These are phyloP conservation scores for Phytophthora crassamura DNA, from an alignment of 352 stramenopile genomes.

Conservation along the genomic window DNA sequence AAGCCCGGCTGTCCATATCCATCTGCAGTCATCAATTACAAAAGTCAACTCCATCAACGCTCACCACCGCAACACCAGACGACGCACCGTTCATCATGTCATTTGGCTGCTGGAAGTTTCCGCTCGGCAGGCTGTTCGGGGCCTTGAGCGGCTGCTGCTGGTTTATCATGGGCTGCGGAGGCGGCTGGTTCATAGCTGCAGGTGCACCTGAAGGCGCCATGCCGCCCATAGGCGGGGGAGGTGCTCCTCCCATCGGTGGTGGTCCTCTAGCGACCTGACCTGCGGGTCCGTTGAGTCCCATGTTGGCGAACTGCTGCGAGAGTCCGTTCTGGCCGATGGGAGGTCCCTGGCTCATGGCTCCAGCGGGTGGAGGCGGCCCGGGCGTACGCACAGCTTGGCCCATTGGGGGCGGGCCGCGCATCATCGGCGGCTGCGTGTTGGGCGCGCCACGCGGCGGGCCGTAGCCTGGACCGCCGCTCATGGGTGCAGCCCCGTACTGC, in stretches of 20 bases:
- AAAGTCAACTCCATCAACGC: constrained; percentile 8
- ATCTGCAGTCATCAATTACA: constrained; percentile 39
- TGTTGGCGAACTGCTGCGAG: constrained; percentile 70
- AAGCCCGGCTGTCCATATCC: constrained; percentile 55
- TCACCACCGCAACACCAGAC: constrained; percentile 4
- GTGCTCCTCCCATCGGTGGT: constrained; percentile 37
- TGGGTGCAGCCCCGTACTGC: constrained; percentile 32
- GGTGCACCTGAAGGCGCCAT: constrained; percentile 29
- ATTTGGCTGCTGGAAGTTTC: constrained; percentile 82
- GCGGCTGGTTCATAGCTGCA: constrained; percentile 35
- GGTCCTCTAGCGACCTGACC: constrained; percentile 29
- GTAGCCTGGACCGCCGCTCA: constrained; percentile 43
- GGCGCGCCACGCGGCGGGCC: constrained; percentile 23
- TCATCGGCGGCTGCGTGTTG: constrained; percentile 27
- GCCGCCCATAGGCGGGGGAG: constrained; percentile 47
- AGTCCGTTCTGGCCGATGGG: constrained; percentile 43
- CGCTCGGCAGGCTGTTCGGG: constrained; percentile 60
- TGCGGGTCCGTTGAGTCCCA: constrained; percentile 62
- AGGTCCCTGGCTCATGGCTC: constrained; percentile 14
- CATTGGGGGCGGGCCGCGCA: constrained; percentile 35
- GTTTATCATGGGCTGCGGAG: constrained; percentile 28
- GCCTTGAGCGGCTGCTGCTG: constrained; percentile 27
- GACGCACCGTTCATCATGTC: constrained; percentile 78
- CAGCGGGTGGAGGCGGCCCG: constrained; percentile 26
- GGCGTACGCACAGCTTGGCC: constrained; percentile 31